Base-by-base conservation (phyloP, 108 stramenopile genomes). In the Pseudonitzschia multistriata region DNA sequence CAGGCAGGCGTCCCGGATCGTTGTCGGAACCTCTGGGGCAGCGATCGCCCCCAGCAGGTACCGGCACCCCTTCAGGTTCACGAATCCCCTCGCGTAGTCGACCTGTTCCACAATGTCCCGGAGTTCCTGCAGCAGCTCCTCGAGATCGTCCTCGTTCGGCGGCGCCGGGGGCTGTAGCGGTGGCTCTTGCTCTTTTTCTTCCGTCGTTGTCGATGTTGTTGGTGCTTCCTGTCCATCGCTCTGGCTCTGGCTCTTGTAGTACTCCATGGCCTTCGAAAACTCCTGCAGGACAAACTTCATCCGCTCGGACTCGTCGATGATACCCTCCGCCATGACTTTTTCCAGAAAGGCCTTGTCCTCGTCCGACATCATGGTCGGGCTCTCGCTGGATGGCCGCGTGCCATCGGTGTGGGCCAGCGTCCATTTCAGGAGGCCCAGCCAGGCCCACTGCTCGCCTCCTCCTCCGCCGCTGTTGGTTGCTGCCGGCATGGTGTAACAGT, bases 101-200 rank as follows among this genome's bases (percentile, higher is more conserved):
- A 94, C 91, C 73, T 94, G 93, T 67, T 94, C 93, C 36, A 94
- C 93, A 71, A 94, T 88, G 67, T 94, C 93, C 36, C 89, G 83
- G 19, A 94, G 71, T 73, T 94, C 93, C 53, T 88, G 83, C 27
- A 94, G 70, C 28, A 89, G 68, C 2, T 88, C 88, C 28, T 87
- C 71, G 61, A 89, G 69, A 24, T 31, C 63, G 6, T 84, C 84
- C 40, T 80, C 83, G 61, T 80, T 81, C 19, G 72, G 36, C 21
- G 24, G n/a, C n/a, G n/a, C n/a, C n/a, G n/a, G n/a, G n/a, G 79
- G 72, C 37, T 40, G 67, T 52, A 10, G 33, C 13, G 63, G 22
- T n/a, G 42, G 34, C 45, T 73, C 40, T 53, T 27, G 28, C 67
- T 67, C 61, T 39, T 76, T 39, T 61, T 29, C 39, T 73, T 81